Conservation (phyloP, 73 alveolate species). For the Paramecium biaurelia region DNA sequence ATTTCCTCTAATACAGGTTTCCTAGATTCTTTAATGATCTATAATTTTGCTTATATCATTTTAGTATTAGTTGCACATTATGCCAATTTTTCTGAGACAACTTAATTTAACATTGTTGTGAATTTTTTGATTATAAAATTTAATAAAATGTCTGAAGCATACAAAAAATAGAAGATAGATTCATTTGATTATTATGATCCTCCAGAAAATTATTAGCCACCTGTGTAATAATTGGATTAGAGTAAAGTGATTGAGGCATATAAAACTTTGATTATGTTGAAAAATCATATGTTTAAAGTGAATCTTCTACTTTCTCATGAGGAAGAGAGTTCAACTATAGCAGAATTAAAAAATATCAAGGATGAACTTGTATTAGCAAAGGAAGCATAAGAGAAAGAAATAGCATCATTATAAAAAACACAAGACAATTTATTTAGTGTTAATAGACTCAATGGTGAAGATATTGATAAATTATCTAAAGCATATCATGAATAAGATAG, state of each 20-base stretch:
- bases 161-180: not conserved
- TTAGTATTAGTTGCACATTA: not conserved
- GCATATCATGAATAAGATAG: conserved; percentile 48
- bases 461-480: conserved; percentile 48
- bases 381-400: conserved; percentile 2
- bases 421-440: conserved; percentile 14
- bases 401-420: conserved; percentile 1
- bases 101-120: not conserved
- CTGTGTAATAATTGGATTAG: not conserved
- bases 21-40: not conserved
- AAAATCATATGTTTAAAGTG: conserved; percentile 51
- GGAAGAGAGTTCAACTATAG: conserved; percentile 24
- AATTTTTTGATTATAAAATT: not conserved
- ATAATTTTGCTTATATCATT: not conserved
- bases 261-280: conserved; percentile 40
- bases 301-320: conserved; percentile 37
- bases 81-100: not conserved
- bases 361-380: conserved; percentile 23
- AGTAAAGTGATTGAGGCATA: not conserved
- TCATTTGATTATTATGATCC: not conserved
- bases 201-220: not conserved
- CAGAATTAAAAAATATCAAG: conserved; percentile 45
- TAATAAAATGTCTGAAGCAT: not conserved
- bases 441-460: conserved; percentile 47
- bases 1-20: not conserved